phyloP scores from a whole-genome alignment of 768 basidiomycete species.

The Amanita pallidorosea region DNA sequence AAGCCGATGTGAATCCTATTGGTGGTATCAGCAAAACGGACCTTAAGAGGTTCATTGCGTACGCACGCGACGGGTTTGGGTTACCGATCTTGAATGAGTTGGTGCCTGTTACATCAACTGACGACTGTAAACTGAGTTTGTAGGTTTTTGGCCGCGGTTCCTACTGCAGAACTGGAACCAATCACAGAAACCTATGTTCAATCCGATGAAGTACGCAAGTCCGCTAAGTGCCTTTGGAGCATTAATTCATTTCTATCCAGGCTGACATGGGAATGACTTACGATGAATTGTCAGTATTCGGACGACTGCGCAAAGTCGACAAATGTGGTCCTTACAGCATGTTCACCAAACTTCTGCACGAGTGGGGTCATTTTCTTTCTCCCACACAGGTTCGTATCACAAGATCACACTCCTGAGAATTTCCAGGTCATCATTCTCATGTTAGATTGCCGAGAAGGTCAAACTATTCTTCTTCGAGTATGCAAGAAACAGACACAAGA shows the following conservation, averaged over 20 bases:
- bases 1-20: slow-evolving; percentile 97
- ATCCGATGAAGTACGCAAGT: slow-evolving; percentile 69
- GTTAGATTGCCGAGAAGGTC: slow-evolving; percentile 94
- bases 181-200: slow-evolving; percentile 92
- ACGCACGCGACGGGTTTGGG: slow-evolving; percentile 67
- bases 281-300: slow-evolving; percentile 90
- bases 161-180: slow-evolving; percentile 95
- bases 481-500: slow-evolving; percentile 95
- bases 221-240: neutral
- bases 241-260: slow-evolving; percentile 24
- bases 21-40: slow-evolving; percentile 98
- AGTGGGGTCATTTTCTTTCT: slow-evolving; percentile 84
- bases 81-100: slow-evolving; percentile 77
- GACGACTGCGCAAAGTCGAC: slow-evolving; percentile 87
- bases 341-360: slow-evolving; percentile 89
- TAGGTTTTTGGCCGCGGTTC: slow-evolving; percentile 86
- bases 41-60: slow-evolving; percentile 89
- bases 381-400: slow-evolving; percentile 55
- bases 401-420: neutral
- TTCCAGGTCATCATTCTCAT: slow-evolving; percentile 1
- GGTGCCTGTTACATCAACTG: slow-evolving; percentile 6
- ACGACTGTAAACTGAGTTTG: neutral
- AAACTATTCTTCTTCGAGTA: slow-evolving; percentile 97
- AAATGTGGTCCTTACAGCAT: slow-evolving; percentile 98
- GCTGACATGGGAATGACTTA: slow-evolving; percentile 99